These are phyloP conservation scores for Lolium multiflorum DNA, from an alignment of 176 grass and related monocot genomes.

Conservation along the genomic window DNA sequence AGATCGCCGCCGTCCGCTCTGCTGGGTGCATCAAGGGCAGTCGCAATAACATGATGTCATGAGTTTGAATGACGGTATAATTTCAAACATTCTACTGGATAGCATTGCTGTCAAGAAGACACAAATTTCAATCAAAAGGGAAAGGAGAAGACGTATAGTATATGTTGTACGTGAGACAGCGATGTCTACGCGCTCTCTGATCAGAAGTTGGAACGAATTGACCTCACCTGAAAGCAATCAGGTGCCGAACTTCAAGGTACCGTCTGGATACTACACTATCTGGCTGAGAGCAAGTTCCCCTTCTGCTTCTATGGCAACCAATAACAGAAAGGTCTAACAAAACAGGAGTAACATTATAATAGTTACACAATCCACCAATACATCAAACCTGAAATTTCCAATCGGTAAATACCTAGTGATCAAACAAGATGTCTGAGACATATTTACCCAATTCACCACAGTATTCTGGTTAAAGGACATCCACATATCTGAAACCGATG, in stretches of 20 bases:
- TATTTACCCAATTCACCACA: not conserved
- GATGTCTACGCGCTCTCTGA: not conserved
- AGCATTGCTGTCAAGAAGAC: not conserved
- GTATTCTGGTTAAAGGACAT: not conserved
- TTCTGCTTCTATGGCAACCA: not conserved
- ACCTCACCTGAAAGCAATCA: not conserved
- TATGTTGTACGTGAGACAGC: not conserved
- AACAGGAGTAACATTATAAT: no score
- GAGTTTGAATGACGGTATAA: not conserved
- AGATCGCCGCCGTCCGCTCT: conserved; percentile 36
- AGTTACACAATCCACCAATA: not conserved
- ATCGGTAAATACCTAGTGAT: not conserved
- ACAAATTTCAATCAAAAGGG: not conserved
- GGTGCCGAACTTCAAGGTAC: not conserved
- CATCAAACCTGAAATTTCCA: not conserved
- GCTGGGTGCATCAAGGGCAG: not conserved
- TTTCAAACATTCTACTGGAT: conserved; percentile 24
- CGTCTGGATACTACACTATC: not conserved
- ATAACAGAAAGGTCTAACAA: not conserved
- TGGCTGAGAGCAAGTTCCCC: not conserved
- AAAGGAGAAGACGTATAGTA: not conserved
- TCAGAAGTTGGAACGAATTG: not conserved
- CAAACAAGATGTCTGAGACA: not conserved
- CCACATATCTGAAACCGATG: not conserved
- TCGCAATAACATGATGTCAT: conserved; percentile 18